A percentile compares a stretch with the other conserved stretches of the same genome.
Conservation (phyloP, 208 protist species). For the Tritrichomonas musculus region DNA sequence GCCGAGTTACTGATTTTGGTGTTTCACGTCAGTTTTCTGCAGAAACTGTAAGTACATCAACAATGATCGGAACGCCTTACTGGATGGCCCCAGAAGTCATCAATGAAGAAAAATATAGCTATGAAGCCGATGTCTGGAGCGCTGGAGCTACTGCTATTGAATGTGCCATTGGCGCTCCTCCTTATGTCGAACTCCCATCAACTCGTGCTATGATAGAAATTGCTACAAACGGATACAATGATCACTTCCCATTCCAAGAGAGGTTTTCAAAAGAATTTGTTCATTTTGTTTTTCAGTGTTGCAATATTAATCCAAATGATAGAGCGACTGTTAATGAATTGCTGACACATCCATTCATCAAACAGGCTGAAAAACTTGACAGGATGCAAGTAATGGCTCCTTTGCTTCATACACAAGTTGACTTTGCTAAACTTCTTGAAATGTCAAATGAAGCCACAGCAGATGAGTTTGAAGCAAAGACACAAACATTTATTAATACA, state of each 20-base stretch:
- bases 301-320: neutral
- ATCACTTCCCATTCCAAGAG: neutral
- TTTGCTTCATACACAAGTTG: neutral
- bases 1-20: conserved; percentile 51
- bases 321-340: neutral
- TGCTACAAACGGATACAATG: neutral
- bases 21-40: neutral
- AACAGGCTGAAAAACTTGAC: neutral
- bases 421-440: no score
- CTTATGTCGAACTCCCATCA: conserved; percentile 35
- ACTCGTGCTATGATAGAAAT: neutral
- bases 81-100: conserved; percentile 52
- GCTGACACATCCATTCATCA: conserved; percentile 29
- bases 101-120: neutral
- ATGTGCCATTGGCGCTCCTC: conserved; percentile 33
- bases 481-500: no score
- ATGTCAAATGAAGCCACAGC: no score
- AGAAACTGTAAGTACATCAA: neutral
- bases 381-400: neutral
- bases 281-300: neutral
- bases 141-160: conserved; percentile 45
- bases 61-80: conserved; percentile 37
- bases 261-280: neutral
- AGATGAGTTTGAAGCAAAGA: no score
- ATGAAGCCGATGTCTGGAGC: conserved; percentile 42